These are phyloP conservation scores for Venturia asperata DNA, from an alignment of 2,329 filamentous ascomycete species.

Conservation along the genomic window DNA sequence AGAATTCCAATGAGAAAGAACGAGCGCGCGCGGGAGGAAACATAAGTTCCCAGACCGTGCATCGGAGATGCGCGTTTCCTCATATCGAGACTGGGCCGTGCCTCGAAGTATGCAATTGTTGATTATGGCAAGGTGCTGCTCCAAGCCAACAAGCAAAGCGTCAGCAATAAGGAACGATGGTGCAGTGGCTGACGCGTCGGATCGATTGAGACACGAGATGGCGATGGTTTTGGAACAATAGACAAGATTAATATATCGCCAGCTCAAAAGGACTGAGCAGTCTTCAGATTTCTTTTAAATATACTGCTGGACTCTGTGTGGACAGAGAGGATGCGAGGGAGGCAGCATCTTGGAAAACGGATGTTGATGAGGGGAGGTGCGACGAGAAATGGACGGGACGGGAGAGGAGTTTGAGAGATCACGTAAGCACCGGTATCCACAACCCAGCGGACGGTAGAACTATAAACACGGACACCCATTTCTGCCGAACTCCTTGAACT, in stretches of 20 bases:
- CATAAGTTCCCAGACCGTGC: background rate
- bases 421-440: slow-evolving; percentile 45
- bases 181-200: background rate
- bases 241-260: too few species aligned
- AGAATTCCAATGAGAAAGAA: background rate
- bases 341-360: slow-evolving; percentile 37
- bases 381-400: too few species aligned
- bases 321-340: background rate
- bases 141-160: background rate
- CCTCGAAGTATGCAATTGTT: background rate
- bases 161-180: background rate
- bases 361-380: background rate
- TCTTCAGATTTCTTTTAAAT: background rate
- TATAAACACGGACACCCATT: too few species aligned
- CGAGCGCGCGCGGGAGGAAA: background rate
- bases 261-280: background rate
- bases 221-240: too few species aligned
- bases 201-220: too few species aligned
- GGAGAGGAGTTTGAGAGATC: slow-evolving; percentile 28
- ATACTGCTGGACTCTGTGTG: background rate
- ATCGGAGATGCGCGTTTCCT: background rate
- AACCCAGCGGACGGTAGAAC: background rate
- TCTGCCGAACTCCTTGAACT: too few species aligned
- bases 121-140: background rate
- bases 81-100: background rate